These are phyloP conservation scores for Phytophthora cryptogea DNA, from an alignment of 352 stramenopile genomes.

Conservation along the genomic window DNA sequence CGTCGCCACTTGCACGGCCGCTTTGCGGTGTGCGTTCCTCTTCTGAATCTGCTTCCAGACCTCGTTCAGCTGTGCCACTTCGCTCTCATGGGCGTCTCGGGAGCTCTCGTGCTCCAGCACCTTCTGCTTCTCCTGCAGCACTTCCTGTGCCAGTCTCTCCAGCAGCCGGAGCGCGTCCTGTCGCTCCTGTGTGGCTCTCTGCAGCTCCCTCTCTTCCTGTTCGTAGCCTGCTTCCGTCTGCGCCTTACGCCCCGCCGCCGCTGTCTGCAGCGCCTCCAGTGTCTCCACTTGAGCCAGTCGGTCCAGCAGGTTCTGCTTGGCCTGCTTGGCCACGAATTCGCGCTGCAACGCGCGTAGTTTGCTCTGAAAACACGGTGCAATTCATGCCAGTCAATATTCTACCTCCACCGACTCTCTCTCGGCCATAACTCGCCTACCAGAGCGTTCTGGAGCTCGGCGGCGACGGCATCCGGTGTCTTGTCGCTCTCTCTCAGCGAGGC, in stretches of 20 bases:
- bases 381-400: background rate
- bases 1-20: slow-evolving; percentile 69
- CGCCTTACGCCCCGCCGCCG: slow-evolving; percentile 23
- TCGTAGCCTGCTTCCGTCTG: slow-evolving; percentile 38
- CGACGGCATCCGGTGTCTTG: slow-evolving; percentile 29
- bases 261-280: slow-evolving; percentile 44
- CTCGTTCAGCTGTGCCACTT: slow-evolving; percentile 53
- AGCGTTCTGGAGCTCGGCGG: slow-evolving; percentile 30
- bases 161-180: slow-evolving; percentile 42
- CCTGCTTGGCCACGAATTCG: slow-evolving; percentile 64
- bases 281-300: slow-evolving; percentile 68
- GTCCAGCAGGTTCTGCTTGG: slow-evolving; percentile 75
- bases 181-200: slow-evolving; percentile 50
- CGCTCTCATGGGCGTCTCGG: slow-evolving; percentile 45
- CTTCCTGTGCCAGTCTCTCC: slow-evolving; percentile 43
- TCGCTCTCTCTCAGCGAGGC: slow-evolving; percentile 27
- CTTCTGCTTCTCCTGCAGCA: slow-evolving; percentile 57
- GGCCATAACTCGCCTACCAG: slow-evolving; percentile 23
- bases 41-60: slow-evolving; percentile 78
- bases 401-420: background rate
- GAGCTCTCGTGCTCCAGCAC: slow-evolving; percentile 47
- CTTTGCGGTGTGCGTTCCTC: slow-evolving; percentile 73
- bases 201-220: slow-evolving; percentile 49
- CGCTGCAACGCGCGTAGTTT: slow-evolving; percentile 51
- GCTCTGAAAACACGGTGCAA: slow-evolving; percentile 23